phyloP scores from a whole-genome alignment of 164 flowering plant species.

The Warburgia ugandensis region DNA sequence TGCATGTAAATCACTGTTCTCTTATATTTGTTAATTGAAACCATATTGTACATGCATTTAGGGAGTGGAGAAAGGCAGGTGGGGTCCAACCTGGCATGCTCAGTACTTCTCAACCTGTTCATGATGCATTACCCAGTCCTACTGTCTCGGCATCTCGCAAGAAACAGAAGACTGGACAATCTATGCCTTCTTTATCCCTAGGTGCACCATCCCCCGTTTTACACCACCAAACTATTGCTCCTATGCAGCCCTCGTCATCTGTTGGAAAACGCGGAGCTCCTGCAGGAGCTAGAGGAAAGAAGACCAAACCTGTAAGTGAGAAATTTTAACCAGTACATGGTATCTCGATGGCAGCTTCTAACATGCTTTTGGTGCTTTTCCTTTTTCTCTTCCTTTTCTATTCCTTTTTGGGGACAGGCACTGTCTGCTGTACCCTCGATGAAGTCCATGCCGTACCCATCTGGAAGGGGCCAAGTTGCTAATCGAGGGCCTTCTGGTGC shows the following conservation, averaged over 20 bases:
- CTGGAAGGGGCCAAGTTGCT: slow-evolving; percentile 54
- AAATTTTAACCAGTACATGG: slow-evolving; percentile 1
- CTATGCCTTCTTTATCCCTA: slow-evolving; percentile 34
- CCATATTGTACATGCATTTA: slow-evolving; percentile 20
- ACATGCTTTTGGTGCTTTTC: slow-evolving; percentile 1
- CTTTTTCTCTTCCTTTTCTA: slow-evolving; percentile 1
- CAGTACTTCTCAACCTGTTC: slow-evolving; percentile 42
- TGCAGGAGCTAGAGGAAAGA: slow-evolving; percentile 31
- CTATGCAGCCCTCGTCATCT: slow-evolving; percentile 42
- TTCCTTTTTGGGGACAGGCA: slow-evolving; percentile 16
- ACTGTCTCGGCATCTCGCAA: slow-evolving; percentile 75
- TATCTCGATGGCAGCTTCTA: background rate
- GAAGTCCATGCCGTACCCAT: slow-evolving; percentile 47
- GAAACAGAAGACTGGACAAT: slow-evolving; percentile 60
- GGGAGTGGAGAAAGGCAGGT: slow-evolving; percentile 87
- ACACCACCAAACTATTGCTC: slow-evolving; percentile 30
- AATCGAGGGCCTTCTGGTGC: slow-evolving; percentile 46
- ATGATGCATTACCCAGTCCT: slow-evolving; percentile 64
- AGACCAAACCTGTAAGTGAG: slow-evolving; percentile 45
- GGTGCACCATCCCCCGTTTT: slow-evolving; percentile 36
- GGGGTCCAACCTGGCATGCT: slow-evolving; percentile 43
- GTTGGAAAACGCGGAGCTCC: slow-evolving; percentile 15
- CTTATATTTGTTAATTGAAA: slow-evolving; percentile 7
- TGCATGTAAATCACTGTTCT: too few relatives aligned
- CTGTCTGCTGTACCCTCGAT: slow-evolving; percentile 32